Evolutionary conservation across 176 grass and related monocot genomes (phyloP).

Genomic region (Oryza punctata): DNA sequence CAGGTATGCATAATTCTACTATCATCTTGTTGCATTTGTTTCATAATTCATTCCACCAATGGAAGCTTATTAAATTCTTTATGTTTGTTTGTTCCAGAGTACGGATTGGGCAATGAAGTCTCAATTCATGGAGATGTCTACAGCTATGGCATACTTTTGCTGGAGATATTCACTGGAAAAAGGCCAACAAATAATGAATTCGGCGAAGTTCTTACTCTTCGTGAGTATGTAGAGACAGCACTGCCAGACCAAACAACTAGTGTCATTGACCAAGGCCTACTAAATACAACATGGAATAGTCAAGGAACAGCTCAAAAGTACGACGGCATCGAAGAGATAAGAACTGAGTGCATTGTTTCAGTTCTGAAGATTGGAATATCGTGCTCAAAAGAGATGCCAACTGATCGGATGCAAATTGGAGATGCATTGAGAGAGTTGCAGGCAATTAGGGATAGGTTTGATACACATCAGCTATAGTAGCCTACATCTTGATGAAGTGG

Average conservation of each 20-base stretch:
- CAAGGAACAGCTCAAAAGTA: neutral
- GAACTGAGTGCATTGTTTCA: neutral
- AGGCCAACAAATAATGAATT: slow-evolving; percentile 9
- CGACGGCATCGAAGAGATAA: neutral
- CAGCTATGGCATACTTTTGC: slow-evolving; percentile 39
- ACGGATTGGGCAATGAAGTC: slow-evolving; percentile 20
- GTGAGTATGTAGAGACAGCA: slow-evolving; percentile 15
- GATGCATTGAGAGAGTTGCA: slow-evolving; percentile 33
- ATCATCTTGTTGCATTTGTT: neutral
- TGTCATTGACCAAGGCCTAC: neutral
- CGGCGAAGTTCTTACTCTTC: slow-evolving; percentile 14
- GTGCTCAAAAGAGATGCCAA: slow-evolving; percentile 9
- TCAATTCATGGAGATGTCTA: slow-evolving; percentile 32
- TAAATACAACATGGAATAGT: neutral
- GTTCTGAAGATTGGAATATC: slow-evolving; percentile 14
- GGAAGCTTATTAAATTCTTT: neutral
- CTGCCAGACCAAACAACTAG: slow-evolving; percentile 5
- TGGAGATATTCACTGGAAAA: slow-evolving; percentile 39
- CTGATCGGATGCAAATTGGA: slow-evolving; percentile 3
- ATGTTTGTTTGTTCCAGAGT: neutral
- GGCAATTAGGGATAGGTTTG: neutral
- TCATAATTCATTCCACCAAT: neutral
- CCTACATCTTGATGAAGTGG: neutral
- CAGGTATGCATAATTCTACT: neutral
- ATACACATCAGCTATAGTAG: neutral